Evolutionary conservation across 31 red algal genomes (phyloP).

Genomic region (Endocladia muricata): DNA sequence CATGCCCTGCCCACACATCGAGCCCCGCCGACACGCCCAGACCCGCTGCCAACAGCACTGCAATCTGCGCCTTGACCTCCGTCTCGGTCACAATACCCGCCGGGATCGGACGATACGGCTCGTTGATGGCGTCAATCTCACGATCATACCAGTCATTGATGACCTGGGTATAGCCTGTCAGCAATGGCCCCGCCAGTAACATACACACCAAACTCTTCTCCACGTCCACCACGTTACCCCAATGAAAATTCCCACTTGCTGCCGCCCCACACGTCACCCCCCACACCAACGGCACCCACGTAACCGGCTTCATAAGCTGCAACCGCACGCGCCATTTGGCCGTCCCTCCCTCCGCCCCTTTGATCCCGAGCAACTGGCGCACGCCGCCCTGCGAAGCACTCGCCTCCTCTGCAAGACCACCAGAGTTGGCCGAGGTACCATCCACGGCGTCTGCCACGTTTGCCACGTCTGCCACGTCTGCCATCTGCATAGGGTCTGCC

Average conservation of each 20-base stretch:
- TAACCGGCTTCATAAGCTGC: conserved; percentile 99
- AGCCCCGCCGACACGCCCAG: conserved; percentile 58
- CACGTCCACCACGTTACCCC: conserved; percentile 64
- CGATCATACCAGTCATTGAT: conserved; percentile 98
- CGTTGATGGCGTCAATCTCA: conserved; percentile 98
- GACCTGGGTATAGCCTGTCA: conserved; percentile 95
- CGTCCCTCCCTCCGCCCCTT: conserved; percentile 50
- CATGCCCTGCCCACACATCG: conserved; percentile 85
- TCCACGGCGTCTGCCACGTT: neutral
- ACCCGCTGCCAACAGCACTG: conserved; percentile 61
- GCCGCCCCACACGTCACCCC: conserved; percentile 96
- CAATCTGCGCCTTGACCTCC: conserved; percentile 89
- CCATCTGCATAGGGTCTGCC: too few species aligned
- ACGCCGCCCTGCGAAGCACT: conserved; percentile 1
- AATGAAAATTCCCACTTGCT: conserved; percentile 87
- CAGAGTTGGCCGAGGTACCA: neutral
- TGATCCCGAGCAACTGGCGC: conserved; percentile 92
- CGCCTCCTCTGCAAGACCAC: neutral
- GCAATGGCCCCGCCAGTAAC: conserved; percentile 91
- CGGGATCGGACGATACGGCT: conserved; percentile 98
- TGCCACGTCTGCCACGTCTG: neutral
- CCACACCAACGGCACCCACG: conserved; percentile 98
- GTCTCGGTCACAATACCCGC: conserved; percentile 86
- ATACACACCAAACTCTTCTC: conserved; percentile 71
- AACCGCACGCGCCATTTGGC: conserved; percentile 88